Evolutionary conservation across 2,329 filamentous ascomycete genomes (phyloP), one percentile per base, ranked within the genome.

Genomic region (Metarhizium album): DNA sequence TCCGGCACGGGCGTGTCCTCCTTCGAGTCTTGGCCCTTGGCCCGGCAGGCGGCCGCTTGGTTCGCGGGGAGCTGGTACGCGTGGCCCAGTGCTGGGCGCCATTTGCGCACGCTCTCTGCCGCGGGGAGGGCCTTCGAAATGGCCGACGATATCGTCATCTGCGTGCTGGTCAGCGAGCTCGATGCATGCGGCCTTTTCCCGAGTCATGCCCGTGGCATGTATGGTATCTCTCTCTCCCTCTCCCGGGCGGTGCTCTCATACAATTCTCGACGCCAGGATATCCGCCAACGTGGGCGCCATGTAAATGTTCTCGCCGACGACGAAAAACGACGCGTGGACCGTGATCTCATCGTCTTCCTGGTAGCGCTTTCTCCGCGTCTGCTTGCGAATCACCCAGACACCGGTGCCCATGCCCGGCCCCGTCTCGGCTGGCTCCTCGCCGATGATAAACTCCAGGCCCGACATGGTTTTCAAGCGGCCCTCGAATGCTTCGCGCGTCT

Each of bases 331-430:
- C 4, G 75, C 70, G 38, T 82, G 75, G 0, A 84, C 72, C 2
- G 67, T 76, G 24, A 85, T 71, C 53, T 83, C 79, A 56, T 83
- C 80, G 24, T 80, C 76, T 14, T 72, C 68, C 4, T 72, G 70
- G 40, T 73, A 70, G 16, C 73, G 69, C 67, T 83, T 82, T 53
- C 76, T 72, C 47, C 82, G 70, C 24, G 75, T 80, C 66, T 86
- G 82, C 70, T 85, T 85, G 60, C 80, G 76, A 57, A 86, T 83
- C 27, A 84, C 78, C 82, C 82, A 86, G 8, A 85, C 80, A 27
- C 81, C 82, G 0, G 81, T 84, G 45, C 81, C 82, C 40, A 78
- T 81, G n/a, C 79, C 79, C 0, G 79, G 79, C 0, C 73, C 77
- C 59, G 75, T 80, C 64, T 84, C 80, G 27, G 79, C 79, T 1